phyloP scores from a whole-genome alignment of 1,284 basidiomycete genomes.

The Papiliotrema fonsecae region DNA sequence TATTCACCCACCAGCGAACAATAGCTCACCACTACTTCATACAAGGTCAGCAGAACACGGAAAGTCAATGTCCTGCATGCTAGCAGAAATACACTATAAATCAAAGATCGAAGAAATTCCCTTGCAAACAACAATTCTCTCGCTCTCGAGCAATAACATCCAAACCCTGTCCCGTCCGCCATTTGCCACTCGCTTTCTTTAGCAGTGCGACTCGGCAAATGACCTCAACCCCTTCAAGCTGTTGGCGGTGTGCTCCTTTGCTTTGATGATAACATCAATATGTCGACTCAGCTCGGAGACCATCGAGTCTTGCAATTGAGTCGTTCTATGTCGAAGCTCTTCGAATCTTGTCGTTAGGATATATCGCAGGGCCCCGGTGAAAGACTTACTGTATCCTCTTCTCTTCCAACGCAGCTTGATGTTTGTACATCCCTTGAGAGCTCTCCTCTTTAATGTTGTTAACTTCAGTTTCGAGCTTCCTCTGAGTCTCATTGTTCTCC shows the following conservation, averaged over 20 bases:
- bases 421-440: conserved; percentile 33
- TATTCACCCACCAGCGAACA: no score
- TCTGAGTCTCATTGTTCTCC: conserved; percentile 30
- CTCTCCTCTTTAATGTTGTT: conserved; percentile 32
- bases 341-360: conserved; percentile 23
- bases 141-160: no score
- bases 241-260: conserved; percentile 40
- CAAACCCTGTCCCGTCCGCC: no score
- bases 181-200: no score
- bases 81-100: no score
- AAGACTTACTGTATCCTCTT: conserved; percentile 36
- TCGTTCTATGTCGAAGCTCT: conserved; percentile 40
- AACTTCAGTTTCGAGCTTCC: conserved; percentile 35
- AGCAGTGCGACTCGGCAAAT: conserved; percentile 40
- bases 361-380: neutral
- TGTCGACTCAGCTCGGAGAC: conserved; percentile 34
- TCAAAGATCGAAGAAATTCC: no score
- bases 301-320: conserved; percentile 33
- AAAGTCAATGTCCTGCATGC: no score
- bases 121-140: no score
- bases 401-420: conserved; percentile 37
- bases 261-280: conserved; percentile 39
- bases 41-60: no score
- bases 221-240: conserved; percentile 34
- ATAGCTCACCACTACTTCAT: no score